Conservation (phyloP, 2,329 filamentous ascomycete genomes). For the Fusarium nelsonii region DNA sequence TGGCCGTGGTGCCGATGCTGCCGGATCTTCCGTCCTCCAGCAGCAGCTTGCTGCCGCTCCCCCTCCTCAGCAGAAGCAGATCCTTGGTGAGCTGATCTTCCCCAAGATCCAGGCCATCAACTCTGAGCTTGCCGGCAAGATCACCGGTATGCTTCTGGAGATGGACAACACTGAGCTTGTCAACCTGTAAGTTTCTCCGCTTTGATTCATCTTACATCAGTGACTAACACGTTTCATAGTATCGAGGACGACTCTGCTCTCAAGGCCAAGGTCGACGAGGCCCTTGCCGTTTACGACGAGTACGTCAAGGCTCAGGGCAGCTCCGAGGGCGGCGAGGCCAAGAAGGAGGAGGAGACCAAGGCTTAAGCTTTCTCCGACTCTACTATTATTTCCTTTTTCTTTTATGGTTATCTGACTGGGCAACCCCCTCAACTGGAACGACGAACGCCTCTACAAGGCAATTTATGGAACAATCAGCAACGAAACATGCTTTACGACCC, state of each 20-base stretch:
- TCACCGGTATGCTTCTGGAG: conserved; percentile 99
- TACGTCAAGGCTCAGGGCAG: conserved; percentile 88
- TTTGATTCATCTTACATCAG: conserved; percentile 35
- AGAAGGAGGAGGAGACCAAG: conserved; percentile 65
- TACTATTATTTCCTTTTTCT: conserved; percentile 48
- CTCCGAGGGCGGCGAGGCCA: conserved; percentile 55
- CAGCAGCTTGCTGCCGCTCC: conserved; percentile 67
- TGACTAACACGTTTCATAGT: conserved; percentile 59
- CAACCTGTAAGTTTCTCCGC: conserved; percentile 80
- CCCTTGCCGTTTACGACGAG: conserved; percentile 96
- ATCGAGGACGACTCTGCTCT: conserved; percentile 91
- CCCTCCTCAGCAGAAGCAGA: conserved; percentile 94
- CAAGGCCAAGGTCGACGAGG: conserved; percentile 96
- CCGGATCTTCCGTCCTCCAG: conserved; percentile 61
- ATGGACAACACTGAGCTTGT: conserved; percentile 98
- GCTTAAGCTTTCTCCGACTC: conserved; percentile 50
- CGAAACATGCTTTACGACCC: conserved; percentile 48
- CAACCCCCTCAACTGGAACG: conserved; percentile 45
- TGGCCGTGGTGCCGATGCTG: conserved; percentile 58
- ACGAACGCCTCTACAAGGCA: conserved; percentile 41
- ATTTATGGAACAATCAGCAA: conserved; percentile 47
- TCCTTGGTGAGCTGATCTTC: conserved; percentile 97
- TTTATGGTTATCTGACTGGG: conserved; percentile 48
- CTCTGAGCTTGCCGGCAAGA: conserved; percentile 97
- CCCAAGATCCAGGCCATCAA: conserved; percentile 97